Conservation (phyloP, 371 early-diverging fungal species). For the Funneliformis caledonium region DNA sequence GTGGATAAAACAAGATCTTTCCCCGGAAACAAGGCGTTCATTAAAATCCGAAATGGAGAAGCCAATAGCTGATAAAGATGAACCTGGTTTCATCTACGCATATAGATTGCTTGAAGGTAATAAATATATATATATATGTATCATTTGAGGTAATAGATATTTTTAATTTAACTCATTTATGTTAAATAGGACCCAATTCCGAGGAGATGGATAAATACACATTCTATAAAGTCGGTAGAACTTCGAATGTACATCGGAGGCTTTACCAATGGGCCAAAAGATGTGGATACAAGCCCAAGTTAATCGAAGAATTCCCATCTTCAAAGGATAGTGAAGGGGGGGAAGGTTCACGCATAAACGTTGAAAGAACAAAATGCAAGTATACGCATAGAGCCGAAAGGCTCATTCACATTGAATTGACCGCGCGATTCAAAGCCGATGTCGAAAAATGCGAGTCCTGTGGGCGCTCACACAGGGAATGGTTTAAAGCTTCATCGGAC, state of each 20-base stretch:
- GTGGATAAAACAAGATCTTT: slow-evolving; percentile 8
- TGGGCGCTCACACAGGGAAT: slow-evolving; percentile 28
- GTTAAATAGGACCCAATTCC: not conserved
- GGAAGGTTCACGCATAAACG: not conserved
- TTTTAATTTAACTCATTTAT: too few species aligned
- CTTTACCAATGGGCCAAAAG: slow-evolving; percentile 36
- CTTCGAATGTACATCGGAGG: slow-evolving; percentile 35
- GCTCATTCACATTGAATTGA: slow-evolving; percentile 34
- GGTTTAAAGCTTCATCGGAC: slow-evolving; percentile 23
- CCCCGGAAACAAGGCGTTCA: not conserved
- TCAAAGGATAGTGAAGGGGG: not conserved
- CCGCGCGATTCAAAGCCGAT: slow-evolving; percentile 8
- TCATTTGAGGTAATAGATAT: not conserved
- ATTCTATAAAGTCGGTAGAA: slow-evolving; percentile 39
- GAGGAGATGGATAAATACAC: slow-evolving; percentile 6
- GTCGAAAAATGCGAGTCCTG: slow-evolving; percentile 11
- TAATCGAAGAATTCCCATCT: slow-evolving; percentile 38
- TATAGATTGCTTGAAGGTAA: slow-evolving; percentile 39
- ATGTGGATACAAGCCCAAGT: slow-evolving; percentile 31
- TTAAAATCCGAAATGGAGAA: slow-evolving; percentile 36
- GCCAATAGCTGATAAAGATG: slow-evolving; percentile 36
- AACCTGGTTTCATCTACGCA: slow-evolving; percentile 41
- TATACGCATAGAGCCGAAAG: slow-evolving; percentile 39
- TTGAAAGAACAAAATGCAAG: slow-evolving; percentile 27
- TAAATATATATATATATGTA: not conserved